Evolutionary conservation across 192 early-diverging fungal species (phyloP), one percentile per base, ranked within the genome.

Genomic region (Gonapodya sp.): DNA sequence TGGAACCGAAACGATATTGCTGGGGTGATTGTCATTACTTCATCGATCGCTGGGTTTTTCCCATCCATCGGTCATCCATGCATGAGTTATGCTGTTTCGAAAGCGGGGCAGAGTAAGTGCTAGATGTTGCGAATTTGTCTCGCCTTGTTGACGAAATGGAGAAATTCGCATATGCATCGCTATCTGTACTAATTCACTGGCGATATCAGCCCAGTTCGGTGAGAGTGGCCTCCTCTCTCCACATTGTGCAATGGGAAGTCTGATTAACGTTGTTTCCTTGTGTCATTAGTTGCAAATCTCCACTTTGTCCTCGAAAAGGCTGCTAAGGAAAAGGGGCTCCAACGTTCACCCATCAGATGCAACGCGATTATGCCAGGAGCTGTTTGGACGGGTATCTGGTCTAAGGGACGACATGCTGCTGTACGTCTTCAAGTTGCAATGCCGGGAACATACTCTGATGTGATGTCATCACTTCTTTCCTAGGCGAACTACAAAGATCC

Each of bases 121-220:
- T 8, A 64, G n/a, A n/a, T n/a, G n/a, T n/a, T n/a, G n/a, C n/a
- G n/a, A n/a, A n/a, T n/a, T n/a, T n/a, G n/a, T n/a, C n/a, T n/a
- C n/a, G n/a, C n/a, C n/a, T n/a, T n/a, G n/a, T n/a, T n/a, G n/a
- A n/a, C n/a, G n/a, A n/a, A n/a, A n/a, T n/a, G n/a, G n/a, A n/a
- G n/a, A n/a, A n/a, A n/a, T n/a, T n/a, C n/a, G n/a, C n/a, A n/a
- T n/a, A n/a, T n/a, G n/a, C n/a, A n/a, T n/a, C n/a, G n/a, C n/a
- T n/a, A n/a, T n/a, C n/a, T n/a, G n/a, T n/a, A n/a, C n/a, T n/a
- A n/a, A n/a, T 77, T 77, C 30, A 34, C 14, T 77, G 18, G 75
- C 31, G 16, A 31, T 77, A 31, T 77, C 75, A 77, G 75, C 16
- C 75, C 75, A 77, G 75, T 77, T 77, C 31, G 75, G 75, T 77